These are phyloP conservation scores for Ricinus communis DNA, from an alignment of 345 rosid genomes.

Conservation along the genomic window DNA sequence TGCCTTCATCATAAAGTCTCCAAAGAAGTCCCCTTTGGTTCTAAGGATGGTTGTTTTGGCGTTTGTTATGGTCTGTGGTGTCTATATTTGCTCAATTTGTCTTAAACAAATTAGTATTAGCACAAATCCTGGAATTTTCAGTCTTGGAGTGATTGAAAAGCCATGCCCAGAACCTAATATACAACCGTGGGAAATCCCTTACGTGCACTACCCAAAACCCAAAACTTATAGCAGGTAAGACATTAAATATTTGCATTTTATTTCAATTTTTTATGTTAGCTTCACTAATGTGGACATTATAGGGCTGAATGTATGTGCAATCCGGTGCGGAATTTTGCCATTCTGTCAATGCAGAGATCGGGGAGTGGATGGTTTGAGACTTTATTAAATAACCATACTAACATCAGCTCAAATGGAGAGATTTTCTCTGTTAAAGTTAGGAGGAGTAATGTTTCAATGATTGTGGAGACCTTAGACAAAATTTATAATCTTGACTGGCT, in stretches of 20 bases:
- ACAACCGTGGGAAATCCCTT: slow-evolving; percentile 92
- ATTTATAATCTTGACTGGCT: slow-evolving; percentile 88
- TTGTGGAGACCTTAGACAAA: slow-evolving; percentile 75
- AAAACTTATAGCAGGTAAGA: slow-evolving; percentile 72
- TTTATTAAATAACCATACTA: slow-evolving; percentile 85
- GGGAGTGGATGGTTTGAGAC: slow-evolving; percentile 99
- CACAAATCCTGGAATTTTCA: slow-evolving; percentile 47
- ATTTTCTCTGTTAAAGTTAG: slow-evolving; percentile 88
- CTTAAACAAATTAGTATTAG: slow-evolving; percentile 66
- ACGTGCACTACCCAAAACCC: slow-evolving; percentile 81
- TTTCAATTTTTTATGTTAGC: slow-evolving; percentile 7
- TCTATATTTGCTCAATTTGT: slow-evolving; percentile 82
- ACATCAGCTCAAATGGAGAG: slow-evolving; percentile 97
- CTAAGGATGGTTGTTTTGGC: slow-evolving; percentile 77
- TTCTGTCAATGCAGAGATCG: slow-evolving; percentile 98
- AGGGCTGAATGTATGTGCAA: slow-evolving; percentile 90
- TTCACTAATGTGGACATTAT: slow-evolving; percentile 20
- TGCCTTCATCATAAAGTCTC: slow-evolving; percentile 58
- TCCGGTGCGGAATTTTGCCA: slow-evolving; percentile 93
- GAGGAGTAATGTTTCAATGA: slow-evolving; percentile 71
- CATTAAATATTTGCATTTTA: not conserved
- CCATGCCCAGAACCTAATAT: slow-evolving; percentile 75
- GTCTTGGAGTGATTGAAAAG: slow-evolving; percentile 49
- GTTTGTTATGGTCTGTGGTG: slow-evolving; percentile 78
- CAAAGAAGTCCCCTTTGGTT: slow-evolving; percentile 81